Evolutionary conservation across 352 stramenopile species (phyloP).

Genomic region (Globisporangium lucens): DNA sequence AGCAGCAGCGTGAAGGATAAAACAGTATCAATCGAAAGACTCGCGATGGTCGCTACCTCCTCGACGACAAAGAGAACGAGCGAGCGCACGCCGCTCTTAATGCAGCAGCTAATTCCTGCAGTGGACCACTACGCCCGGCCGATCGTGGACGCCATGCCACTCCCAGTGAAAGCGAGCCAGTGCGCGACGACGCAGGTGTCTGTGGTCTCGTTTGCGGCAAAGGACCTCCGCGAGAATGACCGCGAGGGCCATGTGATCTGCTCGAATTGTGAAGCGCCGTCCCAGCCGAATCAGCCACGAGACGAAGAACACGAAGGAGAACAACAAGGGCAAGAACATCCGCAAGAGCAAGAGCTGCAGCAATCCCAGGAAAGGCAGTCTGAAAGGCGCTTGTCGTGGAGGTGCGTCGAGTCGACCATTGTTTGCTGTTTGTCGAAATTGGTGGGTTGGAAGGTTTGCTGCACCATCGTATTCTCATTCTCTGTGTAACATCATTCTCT

Average conservation of each 20-base stretch:
- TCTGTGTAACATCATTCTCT: neutral
- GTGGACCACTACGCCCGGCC: conserved; percentile 2
- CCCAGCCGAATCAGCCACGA: neutral
- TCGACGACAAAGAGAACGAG: neutral
- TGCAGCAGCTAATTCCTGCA: neutral
- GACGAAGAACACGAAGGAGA: neutral
- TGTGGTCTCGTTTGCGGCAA: conserved; percentile 6
- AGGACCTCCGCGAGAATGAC: conserved; percentile 5
- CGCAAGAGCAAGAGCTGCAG: neutral
- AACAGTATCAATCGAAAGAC: neutral
- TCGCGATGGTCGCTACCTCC: neutral
- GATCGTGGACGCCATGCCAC: conserved; percentile 12
- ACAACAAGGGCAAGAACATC: no score
- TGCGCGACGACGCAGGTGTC: neutral
- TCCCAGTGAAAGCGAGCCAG: neutral
- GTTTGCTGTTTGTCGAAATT: neutral
- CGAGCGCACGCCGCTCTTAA: conserved; percentile 14
- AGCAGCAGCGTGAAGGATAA: no score
- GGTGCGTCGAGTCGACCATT: neutral
- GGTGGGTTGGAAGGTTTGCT: neutral
- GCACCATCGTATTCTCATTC: neutral
- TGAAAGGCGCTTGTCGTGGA: neutral
- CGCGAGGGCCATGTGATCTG: conserved; percentile 8
- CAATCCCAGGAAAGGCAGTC: no score
- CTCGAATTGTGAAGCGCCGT: conserved; percentile 8